These are phyloP conservation scores for Canariomyces notabilis DNA, from an alignment of 2,329 filamentous ascomycete genomes.

Conservation along the genomic window DNA sequence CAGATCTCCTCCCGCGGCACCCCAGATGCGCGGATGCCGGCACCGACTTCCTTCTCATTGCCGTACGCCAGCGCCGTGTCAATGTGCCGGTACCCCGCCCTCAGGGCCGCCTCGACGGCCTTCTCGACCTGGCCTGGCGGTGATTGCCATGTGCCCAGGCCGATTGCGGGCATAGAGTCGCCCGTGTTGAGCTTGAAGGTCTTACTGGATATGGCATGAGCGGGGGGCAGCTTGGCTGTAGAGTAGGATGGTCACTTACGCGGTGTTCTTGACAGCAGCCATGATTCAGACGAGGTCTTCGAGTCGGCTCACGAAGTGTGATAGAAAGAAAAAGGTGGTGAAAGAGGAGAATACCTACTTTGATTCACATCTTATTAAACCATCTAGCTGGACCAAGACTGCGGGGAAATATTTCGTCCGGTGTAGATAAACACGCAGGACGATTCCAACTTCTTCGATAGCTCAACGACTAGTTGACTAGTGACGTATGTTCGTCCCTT, in stretches of 20 bases:
- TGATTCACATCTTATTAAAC: background rate
- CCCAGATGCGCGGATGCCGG: slow-evolving; percentile 58
- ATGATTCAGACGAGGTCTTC: slow-evolving; percentile 6
- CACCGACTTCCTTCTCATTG: slow-evolving; percentile 67
- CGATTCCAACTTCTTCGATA: slow-evolving; percentile 8
- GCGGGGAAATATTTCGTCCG: background rate
- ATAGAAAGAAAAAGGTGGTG: background rate
- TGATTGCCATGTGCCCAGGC: slow-evolving; percentile 77
- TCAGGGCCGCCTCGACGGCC: slow-evolving; percentile 66
- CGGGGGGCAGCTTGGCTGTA: background rate
- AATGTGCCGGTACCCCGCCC: slow-evolving; percentile 67
- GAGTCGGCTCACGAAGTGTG: background rate
- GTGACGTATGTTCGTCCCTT: slow-evolving; percentile 7
- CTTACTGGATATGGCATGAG: slow-evolving; percentile 32
- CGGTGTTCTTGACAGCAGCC: slow-evolving; percentile 18
- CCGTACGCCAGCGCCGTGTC: slow-evolving; percentile 73
- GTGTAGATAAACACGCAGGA: background rate
- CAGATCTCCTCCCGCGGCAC: slow-evolving; percentile 63
- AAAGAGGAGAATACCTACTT: background rate
- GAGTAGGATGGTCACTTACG: slow-evolving; percentile 11
- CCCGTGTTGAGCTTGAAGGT: slow-evolving; percentile 70
- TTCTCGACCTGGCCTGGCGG: slow-evolving; percentile 61
- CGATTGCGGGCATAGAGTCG: slow-evolving; percentile 70
- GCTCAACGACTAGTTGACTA: background rate
- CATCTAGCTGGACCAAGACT: too few relatives aligned